These are phyloP conservation scores for Anisodus tanguticus DNA, from an alignment of 257 asterid genomes.

Conservation along the genomic window DNA sequence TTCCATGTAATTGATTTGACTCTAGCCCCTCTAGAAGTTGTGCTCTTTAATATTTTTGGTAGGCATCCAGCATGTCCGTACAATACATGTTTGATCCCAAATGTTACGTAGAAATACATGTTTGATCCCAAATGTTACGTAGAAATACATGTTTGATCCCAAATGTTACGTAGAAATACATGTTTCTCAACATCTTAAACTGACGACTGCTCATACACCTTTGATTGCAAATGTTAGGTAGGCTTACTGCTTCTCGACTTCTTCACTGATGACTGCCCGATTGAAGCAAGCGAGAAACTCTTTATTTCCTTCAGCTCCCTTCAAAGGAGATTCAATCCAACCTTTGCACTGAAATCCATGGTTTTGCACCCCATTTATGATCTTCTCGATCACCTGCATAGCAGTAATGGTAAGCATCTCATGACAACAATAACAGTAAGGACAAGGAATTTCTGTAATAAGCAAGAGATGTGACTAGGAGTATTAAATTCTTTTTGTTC, in stretches of 20 bases:
- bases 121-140: constrained; percentile 14
- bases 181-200: neutral
- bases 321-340: constrained; percentile 91
- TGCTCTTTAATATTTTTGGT: neutral
- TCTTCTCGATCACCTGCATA: constrained; percentile 71
- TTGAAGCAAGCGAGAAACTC: constrained; percentile 81
- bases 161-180: constrained; percentile 15
- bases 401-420: neutral
- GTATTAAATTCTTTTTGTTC: neutral
- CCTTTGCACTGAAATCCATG: constrained; percentile 80
- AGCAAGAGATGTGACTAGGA: neutral
- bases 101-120: neutral
- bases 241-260: constrained; percentile 6
- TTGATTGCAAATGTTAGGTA: neutral
- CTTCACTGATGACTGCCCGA: constrained; percentile 36
- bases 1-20: neutral
- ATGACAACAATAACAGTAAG: neutral
- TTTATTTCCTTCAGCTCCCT: constrained; percentile 95
- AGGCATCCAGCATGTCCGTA: neutral
- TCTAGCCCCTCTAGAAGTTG: constrained; percentile 15
- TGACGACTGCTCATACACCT: constrained; percentile 28
- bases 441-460: neutral
- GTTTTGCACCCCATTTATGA: constrained; percentile 76
- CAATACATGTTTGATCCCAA: constrained; percentile 21
- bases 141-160: constrained; percentile 20